Conservation (phyloP, 805 yeast species). For the Kuraishia piskuri region DNA sequence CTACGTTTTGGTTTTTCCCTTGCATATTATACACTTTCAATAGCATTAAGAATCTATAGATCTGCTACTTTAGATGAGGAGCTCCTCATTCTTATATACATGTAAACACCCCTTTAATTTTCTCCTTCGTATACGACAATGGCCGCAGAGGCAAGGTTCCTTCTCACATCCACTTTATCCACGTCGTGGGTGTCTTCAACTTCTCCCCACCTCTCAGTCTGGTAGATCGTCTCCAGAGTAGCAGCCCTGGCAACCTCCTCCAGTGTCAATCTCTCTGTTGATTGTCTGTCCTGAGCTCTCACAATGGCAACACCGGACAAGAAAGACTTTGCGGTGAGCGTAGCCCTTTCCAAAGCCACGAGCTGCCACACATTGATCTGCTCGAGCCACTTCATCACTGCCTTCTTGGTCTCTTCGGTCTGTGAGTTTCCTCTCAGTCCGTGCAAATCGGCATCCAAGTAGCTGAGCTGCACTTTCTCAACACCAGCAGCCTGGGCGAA, state of each 20-base stretch:
- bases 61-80: too few species aligned
- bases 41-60: too few species aligned
- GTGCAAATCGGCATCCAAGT: slow-evolving; percentile 71
- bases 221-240: slow-evolving; percentile 74
- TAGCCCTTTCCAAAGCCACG: slow-evolving; percentile 86
- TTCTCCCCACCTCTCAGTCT: slow-evolving; percentile 93
- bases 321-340: slow-evolving; percentile 77
- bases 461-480: slow-evolving; percentile 33
- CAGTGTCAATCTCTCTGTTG: slow-evolving; percentile 29
- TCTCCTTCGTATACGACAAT: slow-evolving; percentile 31
- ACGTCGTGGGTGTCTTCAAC: slow-evolving; percentile 98
- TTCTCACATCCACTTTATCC: slow-evolving; percentile 81
- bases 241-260: slow-evolving; percentile 74
- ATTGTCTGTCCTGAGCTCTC: slow-evolving; percentile 29
- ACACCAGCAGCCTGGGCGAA: slow-evolving; percentile 32
- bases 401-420: slow-evolving; percentile 42
- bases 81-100: too few species aligned
- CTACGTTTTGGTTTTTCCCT: not conserved
- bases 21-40: not conserved
- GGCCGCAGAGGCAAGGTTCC: slow-evolving; percentile 77
- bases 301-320: slow-evolving; percentile 69
- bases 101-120: not conserved
- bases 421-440: slow-evolving; percentile 82
- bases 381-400: slow-evolving; percentile 59
- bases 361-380: slow-evolving; percentile 65